phyloP scores from a whole-genome alignment of 805 yeast species.

The Barnettozyma sp. region DNA sequence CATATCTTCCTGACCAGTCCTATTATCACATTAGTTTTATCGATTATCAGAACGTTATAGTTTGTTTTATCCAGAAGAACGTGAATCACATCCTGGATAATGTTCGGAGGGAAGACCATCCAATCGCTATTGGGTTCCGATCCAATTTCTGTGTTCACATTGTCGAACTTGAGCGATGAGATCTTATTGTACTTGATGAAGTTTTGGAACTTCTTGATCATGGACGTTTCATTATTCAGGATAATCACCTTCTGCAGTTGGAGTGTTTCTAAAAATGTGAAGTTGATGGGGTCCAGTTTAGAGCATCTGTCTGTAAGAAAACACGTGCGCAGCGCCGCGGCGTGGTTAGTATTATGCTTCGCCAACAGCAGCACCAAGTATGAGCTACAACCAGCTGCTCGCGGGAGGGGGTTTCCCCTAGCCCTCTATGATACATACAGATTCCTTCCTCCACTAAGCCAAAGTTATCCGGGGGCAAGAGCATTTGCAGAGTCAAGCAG shows the following conservation, averaged over 20 bases:
- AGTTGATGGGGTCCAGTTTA: constrained; percentile 65
- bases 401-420: no score
- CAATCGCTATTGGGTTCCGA: constrained; percentile 33
- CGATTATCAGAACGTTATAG: constrained; percentile 69
- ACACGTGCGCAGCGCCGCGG: background rate
- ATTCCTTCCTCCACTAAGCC: constrained; percentile 87
- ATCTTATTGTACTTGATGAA: constrained; percentile 55
- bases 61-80: constrained; percentile 52
- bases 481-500: no score
- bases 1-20: constrained; percentile 79
- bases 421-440: constrained; percentile 26
- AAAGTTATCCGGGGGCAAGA: constrained; percentile 89
- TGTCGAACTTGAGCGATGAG: constrained; percentile 35
- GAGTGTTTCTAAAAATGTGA: constrained; percentile 72
- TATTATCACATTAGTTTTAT: constrained; percentile 69
- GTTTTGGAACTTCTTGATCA: constrained; percentile 54
- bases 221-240: constrained; percentile 79
- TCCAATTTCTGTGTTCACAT: constrained; percentile 23
- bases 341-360: background rate
- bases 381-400: no score
- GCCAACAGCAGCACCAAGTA: no score
- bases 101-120: constrained; percentile 66
- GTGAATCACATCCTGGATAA: constrained; percentile 61
- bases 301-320: constrained; percentile 55
- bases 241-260: constrained; percentile 60